These are phyloP conservation scores for Quercus tomentella DNA, from an alignment of 331 rosid genomes.

Conservation along the genomic window DNA sequence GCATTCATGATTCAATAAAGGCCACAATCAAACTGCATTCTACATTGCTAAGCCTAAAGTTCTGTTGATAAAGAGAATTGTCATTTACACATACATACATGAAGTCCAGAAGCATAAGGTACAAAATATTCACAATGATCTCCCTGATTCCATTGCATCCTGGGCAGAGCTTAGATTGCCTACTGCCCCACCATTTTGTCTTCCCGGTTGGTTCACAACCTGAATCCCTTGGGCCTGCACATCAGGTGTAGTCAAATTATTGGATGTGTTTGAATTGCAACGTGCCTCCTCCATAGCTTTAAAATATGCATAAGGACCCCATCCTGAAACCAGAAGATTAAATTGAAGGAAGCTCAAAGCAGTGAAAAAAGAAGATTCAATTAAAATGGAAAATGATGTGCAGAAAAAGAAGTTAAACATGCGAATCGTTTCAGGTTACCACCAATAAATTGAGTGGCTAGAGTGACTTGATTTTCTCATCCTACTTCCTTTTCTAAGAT, in stretches of 20 bases:
- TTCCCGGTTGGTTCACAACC: slow-evolving; percentile 13
- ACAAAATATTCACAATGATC: background rate
- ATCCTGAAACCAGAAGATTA: slow-evolving; percentile 31
- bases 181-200: slow-evolving; percentile 20
- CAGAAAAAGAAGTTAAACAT: background rate
- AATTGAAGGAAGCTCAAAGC: background rate
- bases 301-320: slow-evolving; percentile 59
- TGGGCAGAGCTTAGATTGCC: background rate
- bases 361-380: background rate
- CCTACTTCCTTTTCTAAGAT: background rate
- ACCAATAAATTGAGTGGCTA: background rate
- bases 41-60: background rate
- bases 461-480: no score
- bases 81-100: background rate
- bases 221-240: slow-evolving; percentile 24
- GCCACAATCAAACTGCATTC: background rate
- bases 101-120: background rate
- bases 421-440: background rate
- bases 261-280: background rate
- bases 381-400: no score
- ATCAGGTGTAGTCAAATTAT: background rate
- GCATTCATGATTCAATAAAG: background rate
- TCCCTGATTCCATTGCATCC: slow-evolving; percentile 23
- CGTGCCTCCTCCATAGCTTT: slow-evolving; percentile 34
- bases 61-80: background rate